A percentile compares a stretch with the other conserved stretches of the same genome.
phyloP scores from a whole-genome alignment of 192 early-diverging fungal species.

The Podila verticillata region DNA sequence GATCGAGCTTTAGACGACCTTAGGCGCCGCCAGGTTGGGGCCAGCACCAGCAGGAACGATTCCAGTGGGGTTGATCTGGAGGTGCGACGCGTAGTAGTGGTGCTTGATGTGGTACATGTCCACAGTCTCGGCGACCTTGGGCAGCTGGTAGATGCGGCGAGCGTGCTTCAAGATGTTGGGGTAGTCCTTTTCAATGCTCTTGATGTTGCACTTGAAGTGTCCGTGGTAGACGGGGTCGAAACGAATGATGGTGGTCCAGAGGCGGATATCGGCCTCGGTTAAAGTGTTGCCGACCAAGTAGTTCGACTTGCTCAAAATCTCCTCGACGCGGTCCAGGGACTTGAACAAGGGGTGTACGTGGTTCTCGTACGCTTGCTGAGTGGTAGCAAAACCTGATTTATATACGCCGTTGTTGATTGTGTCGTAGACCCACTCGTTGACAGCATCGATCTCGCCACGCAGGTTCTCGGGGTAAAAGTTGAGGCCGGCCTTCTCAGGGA shows the following conservation, averaged over 20 bases:
- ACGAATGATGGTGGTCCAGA: constrained; percentile 94
- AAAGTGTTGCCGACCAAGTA: constrained; percentile 84
- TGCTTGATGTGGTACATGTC: constrained; percentile 97
- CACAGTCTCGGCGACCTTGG: constrained; percentile 81
- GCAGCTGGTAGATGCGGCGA: constrained; percentile 83
- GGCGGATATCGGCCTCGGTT: constrained; percentile 94
- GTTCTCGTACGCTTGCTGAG: constrained; percentile 86
- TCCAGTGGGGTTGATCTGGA: constrained; percentile 91
- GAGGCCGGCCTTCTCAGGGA: constrained; percentile 68
- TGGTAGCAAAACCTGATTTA: constrained; percentile 91
- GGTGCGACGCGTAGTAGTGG: constrained; percentile 92
- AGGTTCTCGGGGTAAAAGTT: constrained; percentile 87
- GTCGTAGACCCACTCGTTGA: constrained; percentile 95
- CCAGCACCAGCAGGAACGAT: constrained; percentile 83
- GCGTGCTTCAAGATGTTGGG: constrained; percentile 90
- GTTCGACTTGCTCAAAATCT: constrained; percentile 72
- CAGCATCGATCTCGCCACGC: constrained; percentile 78
- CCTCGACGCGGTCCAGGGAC: constrained; percentile 86
- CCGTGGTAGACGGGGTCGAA: constrained; percentile 96
- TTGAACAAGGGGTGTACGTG: constrained; percentile 78
- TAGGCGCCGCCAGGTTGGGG: constrained; percentile 56
- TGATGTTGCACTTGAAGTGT: constrained; percentile 96
- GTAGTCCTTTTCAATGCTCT: constrained; percentile 87
- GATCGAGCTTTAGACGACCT: constrained; percentile 7
- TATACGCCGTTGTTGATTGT: constrained; percentile 97